Percentiles rank a stretch among this genome's conserved stretches.
Evolutionary conservation across 2,329 filamentous ascomycete species (phyloP).

Genomic region (Cercospora canescens): DNA sequence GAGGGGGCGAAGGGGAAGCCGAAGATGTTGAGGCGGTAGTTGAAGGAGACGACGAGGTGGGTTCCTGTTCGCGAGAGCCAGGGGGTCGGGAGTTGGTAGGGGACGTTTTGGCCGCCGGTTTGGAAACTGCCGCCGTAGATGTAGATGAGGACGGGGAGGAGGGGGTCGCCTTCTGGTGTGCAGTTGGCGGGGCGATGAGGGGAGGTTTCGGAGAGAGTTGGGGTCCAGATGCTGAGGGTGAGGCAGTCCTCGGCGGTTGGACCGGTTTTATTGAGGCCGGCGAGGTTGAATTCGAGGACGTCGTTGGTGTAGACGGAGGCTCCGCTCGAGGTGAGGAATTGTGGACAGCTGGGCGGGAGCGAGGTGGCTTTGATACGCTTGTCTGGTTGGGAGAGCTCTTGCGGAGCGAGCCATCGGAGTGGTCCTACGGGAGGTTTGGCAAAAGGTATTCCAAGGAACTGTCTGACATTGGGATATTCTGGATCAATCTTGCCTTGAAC

Average conservation of each 20-base stretch:
- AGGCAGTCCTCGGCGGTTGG: constrained; percentile 48
- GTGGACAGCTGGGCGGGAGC: constrained; percentile 31
- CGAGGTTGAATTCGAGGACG: constrained; percentile 33
- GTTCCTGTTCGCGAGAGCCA: constrained; percentile 43
- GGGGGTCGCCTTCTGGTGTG: neutral
- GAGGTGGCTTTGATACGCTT: constrained; percentile 26
- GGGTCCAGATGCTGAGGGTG: constrained; percentile 49
- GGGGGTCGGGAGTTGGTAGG: constrained; percentile 48
- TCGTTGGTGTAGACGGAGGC: constrained; percentile 27
- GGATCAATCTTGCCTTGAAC: constrained; percentile 13
- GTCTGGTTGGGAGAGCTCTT: constrained; percentile 26
- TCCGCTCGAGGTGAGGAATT: constrained; percentile 25
- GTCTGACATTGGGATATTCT: constrained; percentile 17
- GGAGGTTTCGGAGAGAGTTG: no score
- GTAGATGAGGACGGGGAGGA: constrained; percentile 49
- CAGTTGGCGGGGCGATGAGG: neutral
- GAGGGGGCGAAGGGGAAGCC: constrained; percentile 42
- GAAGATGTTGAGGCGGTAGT: constrained; percentile 47
- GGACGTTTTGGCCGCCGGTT: constrained; percentile 46
- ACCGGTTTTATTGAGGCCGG: constrained; percentile 33
- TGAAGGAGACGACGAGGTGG: constrained; percentile 44
- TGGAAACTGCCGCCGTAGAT: constrained; percentile 51
- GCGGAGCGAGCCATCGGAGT: constrained; percentile 31
- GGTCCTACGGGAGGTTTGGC: constrained; percentile 36
- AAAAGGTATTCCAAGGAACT: constrained; percentile 40